These are phyloP conservation scores for Nakazawaea pomicola DNA, from an alignment of 805 yeast genomes.

Conservation along the genomic window DNA sequence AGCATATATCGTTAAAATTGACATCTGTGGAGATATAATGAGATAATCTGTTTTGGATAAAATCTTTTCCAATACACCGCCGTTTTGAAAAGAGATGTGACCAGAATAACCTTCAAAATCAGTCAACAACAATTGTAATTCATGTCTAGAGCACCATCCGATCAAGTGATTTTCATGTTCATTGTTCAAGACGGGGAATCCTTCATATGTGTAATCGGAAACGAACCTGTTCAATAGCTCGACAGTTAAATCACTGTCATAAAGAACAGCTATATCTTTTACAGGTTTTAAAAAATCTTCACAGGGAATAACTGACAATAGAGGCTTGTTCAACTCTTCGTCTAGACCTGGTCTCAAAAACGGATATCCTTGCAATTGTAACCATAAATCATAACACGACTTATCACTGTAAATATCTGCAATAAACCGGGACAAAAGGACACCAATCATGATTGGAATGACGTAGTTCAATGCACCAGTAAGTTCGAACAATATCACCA, in stretches of 20 bases:
- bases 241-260: slow-evolving; percentile 24
- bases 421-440: slow-evolving; percentile 67
- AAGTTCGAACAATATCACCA: slow-evolving; percentile 74
- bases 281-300: slow-evolving; percentile 30
- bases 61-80: slow-evolving; percentile 13
- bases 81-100: slow-evolving; percentile 6
- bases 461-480: slow-evolving; percentile 85
- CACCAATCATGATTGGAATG: slow-evolving; percentile 81
- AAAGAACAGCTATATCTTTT: slow-evolving; percentile 25
- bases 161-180: slow-evolving; percentile 27
- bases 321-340: slow-evolving; percentile 23
- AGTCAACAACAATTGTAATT: slow-evolving; percentile 27
- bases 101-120: slow-evolving; percentile 12
- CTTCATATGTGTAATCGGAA: slow-evolving; percentile 23
- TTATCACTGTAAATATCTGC: slow-evolving; percentile 55
- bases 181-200: slow-evolving; percentile 40
- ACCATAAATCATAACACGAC: slow-evolving; percentile 65
- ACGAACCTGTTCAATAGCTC: slow-evolving; percentile 20
- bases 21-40: slow-evolving; percentile 25
- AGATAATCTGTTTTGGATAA: slow-evolving; percentile 16
- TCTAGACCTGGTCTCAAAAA: slow-evolving; percentile 36
- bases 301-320: slow-evolving; percentile 33
- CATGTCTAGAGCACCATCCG: slow-evolving; percentile 39
- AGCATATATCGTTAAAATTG: slow-evolving; percentile 30
- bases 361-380: slow-evolving; percentile 34